These are phyloP conservation scores for Phytophthora sansomeana DNA, from an alignment of 352 stramenopile species.

Conservation along the genomic window DNA sequence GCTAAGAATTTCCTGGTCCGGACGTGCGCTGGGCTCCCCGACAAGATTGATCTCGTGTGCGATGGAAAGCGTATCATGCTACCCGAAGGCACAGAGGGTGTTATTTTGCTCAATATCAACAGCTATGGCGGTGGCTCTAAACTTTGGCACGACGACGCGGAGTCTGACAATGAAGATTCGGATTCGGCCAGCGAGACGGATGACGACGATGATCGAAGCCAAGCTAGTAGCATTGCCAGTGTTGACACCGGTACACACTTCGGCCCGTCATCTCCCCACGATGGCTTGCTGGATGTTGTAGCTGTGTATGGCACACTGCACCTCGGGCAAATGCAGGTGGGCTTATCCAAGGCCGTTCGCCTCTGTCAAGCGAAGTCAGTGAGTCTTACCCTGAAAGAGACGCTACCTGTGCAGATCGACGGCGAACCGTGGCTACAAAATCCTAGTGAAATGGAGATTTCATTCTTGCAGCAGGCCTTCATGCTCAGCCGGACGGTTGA, in stretches of 20 bases:
- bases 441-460: constrained; percentile 82
- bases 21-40: constrained; percentile 77
- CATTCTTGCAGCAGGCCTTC: constrained; percentile 84
- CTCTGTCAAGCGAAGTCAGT: constrained; percentile 78
- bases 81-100: constrained; percentile 78
- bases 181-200: constrained; percentile 54
- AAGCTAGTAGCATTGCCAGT: constrained; percentile 37
- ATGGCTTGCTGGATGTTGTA: constrained; percentile 94
- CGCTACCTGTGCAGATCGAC: constrained; percentile 92
- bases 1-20: constrained; percentile 90
- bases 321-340: constrained; percentile 94
- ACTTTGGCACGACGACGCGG: constrained; percentile 85
- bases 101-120: constrained; percentile 92
- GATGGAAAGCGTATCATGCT: constrained; percentile 78
- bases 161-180: constrained; percentile 66
- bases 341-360: constrained; percentile 80
- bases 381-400: constrained; percentile 66
- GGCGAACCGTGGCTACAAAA: constrained; percentile 95
- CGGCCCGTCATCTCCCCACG: constrained; percentile 80
- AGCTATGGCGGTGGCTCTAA: constrained; percentile 88
- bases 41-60: constrained; percentile 83
- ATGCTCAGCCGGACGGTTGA: constrained; percentile 84
- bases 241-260: constrained; percentile 36
- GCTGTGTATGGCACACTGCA: constrained; percentile 94
- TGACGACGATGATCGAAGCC: constrained; percentile 44